A percentile compares a stretch with the other conserved stretches of the same genome.
Conservation (phyloP, 371 early-diverging fungal species). For the Globomyces sp. region DNA sequence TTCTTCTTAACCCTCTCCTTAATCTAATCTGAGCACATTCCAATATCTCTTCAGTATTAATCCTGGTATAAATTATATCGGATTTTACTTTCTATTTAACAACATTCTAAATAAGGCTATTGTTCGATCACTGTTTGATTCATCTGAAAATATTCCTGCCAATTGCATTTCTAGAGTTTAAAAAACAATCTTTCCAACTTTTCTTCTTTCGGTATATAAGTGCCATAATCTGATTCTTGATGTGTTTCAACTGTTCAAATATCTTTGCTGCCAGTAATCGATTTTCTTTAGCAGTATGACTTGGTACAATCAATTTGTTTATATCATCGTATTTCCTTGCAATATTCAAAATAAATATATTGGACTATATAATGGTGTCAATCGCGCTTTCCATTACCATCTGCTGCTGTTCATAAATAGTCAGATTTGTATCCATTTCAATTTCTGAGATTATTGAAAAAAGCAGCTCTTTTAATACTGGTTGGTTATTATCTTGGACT, state of each 20-base stretch:
- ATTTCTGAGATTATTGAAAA: slow-evolving; percentile 35
- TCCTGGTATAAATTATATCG: not conserved
- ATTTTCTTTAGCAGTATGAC: slow-evolving; percentile 28
- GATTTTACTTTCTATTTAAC: slow-evolving; percentile 31
- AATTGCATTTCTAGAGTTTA: slow-evolving; percentile 24
- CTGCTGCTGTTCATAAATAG: slow-evolving; percentile 28
- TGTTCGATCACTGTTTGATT: slow-evolving; percentile 34
- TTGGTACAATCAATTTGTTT: slow-evolving; percentile 20
- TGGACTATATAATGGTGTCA: not conserved
- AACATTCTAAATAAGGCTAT: slow-evolving; percentile 38
- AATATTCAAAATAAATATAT: slow-evolving; percentile 12
- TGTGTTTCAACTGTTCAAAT: slow-evolving; percentile 33
- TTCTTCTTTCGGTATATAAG: slow-evolving; percentile 32
- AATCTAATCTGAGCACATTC: slow-evolving; percentile 3
- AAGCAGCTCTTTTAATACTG: slow-evolving; percentile 21
- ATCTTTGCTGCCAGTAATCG: slow-evolving; percentile 30
- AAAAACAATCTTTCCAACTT: not conserved
- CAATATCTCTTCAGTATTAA: not conserved
- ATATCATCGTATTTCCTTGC: slow-evolving; percentile 3
- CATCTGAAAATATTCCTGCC: slow-evolving; percentile 30
- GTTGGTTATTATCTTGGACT: not conserved
- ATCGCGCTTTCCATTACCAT: slow-evolving; percentile 21
- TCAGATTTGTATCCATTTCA: slow-evolving; percentile 30
- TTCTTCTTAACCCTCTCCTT: slow-evolving; percentile 5
- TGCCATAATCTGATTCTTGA: slow-evolving; percentile 28